phyloP scores from a whole-genome alignment of 441 rosid genomes.

The Lepidium campestre region DNA sequence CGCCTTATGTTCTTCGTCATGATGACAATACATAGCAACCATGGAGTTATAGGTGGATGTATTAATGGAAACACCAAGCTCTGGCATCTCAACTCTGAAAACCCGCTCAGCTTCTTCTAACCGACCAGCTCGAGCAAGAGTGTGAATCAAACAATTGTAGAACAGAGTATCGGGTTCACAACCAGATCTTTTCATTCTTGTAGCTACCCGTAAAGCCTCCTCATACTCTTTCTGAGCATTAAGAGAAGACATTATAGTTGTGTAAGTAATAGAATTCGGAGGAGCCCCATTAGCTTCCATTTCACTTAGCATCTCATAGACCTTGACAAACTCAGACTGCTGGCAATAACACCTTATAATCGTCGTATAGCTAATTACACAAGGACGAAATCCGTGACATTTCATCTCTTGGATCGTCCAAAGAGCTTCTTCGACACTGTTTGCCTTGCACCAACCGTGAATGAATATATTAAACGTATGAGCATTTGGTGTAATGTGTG shows the following conservation, averaged over 20 bases:
- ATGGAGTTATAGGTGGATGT: constrained; percentile 70
- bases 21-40: constrained; percentile 74
- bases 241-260: constrained; percentile 56
- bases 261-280: constrained; percentile 67
- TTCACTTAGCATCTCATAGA: constrained; percentile 60
- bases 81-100: constrained; percentile 58
- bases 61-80: constrained; percentile 32
- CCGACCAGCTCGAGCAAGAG: constrained; percentile 54
- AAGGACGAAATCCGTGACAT: constrained; percentile 59
- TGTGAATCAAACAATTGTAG: constrained; percentile 72
- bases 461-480: constrained; percentile 74
- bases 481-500: constrained; percentile 53
- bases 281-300: constrained; percentile 55
- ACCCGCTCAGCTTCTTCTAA: constrained; percentile 46
- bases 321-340: constrained; percentile 38
- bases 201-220: constrained; percentile 46
- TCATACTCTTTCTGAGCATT: constrained; percentile 49
- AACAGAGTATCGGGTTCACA: constrained; percentile 53
- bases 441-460: constrained; percentile 86
- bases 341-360: constrained; percentile 55
- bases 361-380: constrained; percentile 75
- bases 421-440: constrained; percentile 67
- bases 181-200: constrained; percentile 44
- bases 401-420: constrained; percentile 94
- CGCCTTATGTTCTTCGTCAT: constrained; percentile 40